Conservation (phyloP, 208 protist species). For the Crithidia expoeki region DNA sequence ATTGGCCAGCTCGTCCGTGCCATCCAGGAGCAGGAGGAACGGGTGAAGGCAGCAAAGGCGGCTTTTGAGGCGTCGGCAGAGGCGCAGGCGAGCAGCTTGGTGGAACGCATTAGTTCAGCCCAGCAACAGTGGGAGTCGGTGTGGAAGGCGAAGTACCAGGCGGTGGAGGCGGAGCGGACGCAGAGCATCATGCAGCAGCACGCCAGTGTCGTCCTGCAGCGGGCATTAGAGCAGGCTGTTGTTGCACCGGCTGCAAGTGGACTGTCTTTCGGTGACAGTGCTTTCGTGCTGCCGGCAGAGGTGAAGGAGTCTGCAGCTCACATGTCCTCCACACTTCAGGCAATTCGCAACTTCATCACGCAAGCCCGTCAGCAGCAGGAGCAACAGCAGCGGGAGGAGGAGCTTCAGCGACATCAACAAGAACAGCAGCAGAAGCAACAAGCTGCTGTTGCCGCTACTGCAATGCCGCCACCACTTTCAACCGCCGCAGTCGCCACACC, state of each 20-base stretch:
- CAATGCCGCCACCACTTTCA: background rate
- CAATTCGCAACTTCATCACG: constrained; percentile 36
- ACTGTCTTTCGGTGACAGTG: constrained; percentile 2
- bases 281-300: background rate
- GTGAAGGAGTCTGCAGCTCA: constrained; percentile 25
- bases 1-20: constrained; percentile 50
- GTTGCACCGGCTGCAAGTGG: constrained; percentile 1
- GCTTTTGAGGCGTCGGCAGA: constrained; percentile 56
- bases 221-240: constrained; percentile 52
- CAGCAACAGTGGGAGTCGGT: constrained; percentile 62
- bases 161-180: constrained; percentile 48
- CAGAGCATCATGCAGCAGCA: constrained; percentile 46
- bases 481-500: background rate
- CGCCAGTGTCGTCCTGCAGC: constrained; percentile 50
- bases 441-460: background rate
- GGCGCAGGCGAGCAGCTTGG: constrained; percentile 52
- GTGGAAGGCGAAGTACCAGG: constrained; percentile 56
- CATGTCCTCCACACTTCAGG: constrained; percentile 30
- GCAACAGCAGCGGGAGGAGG: constrained; percentile 21
- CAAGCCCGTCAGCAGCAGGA: constrained; percentile 30
- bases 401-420: constrained; percentile 16
- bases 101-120: constrained; percentile 56
- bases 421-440: constrained; percentile 21
- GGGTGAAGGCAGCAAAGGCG: constrained; percentile 47
- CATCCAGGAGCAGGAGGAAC: constrained; percentile 64